Evolutionary conservation across 192 early-diverging fungal genomes (phyloP).

Genomic region (Coemansia sp.): DNA sequence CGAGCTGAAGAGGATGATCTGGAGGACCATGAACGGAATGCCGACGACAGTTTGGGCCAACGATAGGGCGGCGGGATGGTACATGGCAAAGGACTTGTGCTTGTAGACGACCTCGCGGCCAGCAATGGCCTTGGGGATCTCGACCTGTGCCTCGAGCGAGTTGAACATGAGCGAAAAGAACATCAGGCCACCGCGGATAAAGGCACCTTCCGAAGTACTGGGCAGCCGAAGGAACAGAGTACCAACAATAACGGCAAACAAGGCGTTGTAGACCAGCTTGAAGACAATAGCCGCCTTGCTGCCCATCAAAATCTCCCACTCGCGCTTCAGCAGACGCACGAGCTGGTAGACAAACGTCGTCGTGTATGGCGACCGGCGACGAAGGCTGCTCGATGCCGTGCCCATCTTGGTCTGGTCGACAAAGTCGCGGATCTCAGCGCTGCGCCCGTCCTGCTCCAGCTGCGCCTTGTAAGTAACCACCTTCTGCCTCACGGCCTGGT

Average conservation of each 20-base stretch:
- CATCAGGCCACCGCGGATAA: slow-evolving; percentile 75
- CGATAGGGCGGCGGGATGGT: slow-evolving; percentile 65
- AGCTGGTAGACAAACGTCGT: slow-evolving; percentile 66
- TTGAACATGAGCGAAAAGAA: slow-evolving; percentile 74
- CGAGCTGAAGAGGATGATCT: slow-evolving; percentile 58
- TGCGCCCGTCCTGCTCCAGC: slow-evolving; percentile 35
- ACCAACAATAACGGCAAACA: slow-evolving; percentile 72
- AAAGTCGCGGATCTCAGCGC: slow-evolving; percentile 45
- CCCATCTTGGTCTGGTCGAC: slow-evolving; percentile 59
- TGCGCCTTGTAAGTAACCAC: slow-evolving; percentile 50
- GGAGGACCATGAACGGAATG: slow-evolving; percentile 55
- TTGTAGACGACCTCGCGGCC: slow-evolving; percentile 75
- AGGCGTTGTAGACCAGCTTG: slow-evolving; percentile 56
- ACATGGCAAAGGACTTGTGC: slow-evolving; percentile 72
- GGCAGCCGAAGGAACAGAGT: slow-evolving; percentile 68
- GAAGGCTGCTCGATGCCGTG: slow-evolving; percentile 59
- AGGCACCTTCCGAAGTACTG: slow-evolving; percentile 59
- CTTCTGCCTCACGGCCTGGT: slow-evolving; percentile 34
- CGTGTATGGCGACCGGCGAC: slow-evolving; percentile 59
- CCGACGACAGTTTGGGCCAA: slow-evolving; percentile 61
- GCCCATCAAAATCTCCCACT: slow-evolving; percentile 61
- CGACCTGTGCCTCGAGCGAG: slow-evolving; percentile 65
- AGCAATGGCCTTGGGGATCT: slow-evolving; percentile 66
- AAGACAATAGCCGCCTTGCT: slow-evolving; percentile 57
- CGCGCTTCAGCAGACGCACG: slow-evolving; percentile 58